These are phyloP conservation scores for Globisporangium viniferum DNA, from an alignment of 352 stramenopile genomes.

Conservation along the genomic window DNA sequence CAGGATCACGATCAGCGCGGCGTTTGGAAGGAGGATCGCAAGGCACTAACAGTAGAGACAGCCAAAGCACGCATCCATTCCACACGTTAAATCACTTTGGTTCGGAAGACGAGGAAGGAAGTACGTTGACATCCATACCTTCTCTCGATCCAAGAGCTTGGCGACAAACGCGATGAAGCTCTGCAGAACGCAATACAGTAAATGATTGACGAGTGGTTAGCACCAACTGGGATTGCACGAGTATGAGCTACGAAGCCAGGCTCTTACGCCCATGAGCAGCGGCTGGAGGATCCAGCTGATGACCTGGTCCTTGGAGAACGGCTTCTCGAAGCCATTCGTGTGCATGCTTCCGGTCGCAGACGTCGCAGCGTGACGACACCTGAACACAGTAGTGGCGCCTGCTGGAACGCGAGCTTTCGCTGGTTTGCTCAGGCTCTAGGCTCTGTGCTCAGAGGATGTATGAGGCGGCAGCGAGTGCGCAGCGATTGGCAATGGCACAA, in stretches of 20 bases:
- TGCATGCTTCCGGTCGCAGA: slow-evolving; percentile 29
- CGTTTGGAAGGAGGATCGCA: slow-evolving; percentile 63
- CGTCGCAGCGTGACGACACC: neutral
- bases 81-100: neutral
- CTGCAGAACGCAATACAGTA: slow-evolving; percentile 21
- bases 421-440: neutral
- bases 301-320: slow-evolving; percentile 52
- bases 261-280: slow-evolving; percentile 56
- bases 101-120: neutral
- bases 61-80: neutral
- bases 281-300: slow-evolving; percentile 74
- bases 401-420: neutral
- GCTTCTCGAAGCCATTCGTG: slow-evolving; percentile 71
- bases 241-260: too few relatives aligned
- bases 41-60: slow-evolving; percentile 34
- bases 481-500: neutral
- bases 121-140: slow-evolving; percentile 26
- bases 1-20: slow-evolving; percentile 48
- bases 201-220: neutral
- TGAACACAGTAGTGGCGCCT: neutral
- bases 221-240: too few relatives aligned
- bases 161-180: slow-evolving; percentile 66
- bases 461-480: neutral
- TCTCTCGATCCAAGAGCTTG: slow-evolving; percentile 47
- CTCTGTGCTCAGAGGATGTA: neutral